phyloP scores from a whole-genome alignment of 2,329 filamentous ascomycete genomes.

The Keithomyces neogunnii region DNA sequence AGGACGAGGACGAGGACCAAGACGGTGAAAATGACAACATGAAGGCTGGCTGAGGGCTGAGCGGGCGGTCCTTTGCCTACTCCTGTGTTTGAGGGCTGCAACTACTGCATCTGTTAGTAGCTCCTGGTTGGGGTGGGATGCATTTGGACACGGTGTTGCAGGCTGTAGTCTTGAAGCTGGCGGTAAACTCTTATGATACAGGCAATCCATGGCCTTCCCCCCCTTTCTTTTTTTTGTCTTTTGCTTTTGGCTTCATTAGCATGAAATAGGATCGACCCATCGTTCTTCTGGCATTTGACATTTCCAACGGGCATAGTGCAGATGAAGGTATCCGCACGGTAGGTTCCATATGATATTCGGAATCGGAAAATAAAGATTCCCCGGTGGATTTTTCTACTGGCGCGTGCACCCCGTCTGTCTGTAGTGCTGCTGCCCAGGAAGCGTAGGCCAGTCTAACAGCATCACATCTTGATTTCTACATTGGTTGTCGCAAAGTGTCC shows the following conservation, averaged over 20 bases:
- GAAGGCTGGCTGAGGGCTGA: not conserved
- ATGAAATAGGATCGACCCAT: too few species aligned
- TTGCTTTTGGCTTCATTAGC: too few species aligned
- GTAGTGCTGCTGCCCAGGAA: not conserved
- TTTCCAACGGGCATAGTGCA: too few species aligned
- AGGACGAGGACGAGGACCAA: constrained; percentile 34
- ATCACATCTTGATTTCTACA: not conserved
- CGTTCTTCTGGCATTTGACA: too few species aligned
- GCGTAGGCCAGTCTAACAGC: not conserved
- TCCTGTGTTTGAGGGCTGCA: too few species aligned
- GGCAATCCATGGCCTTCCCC: too few species aligned
- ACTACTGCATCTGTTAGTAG: not conserved
- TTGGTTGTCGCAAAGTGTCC: not conserved
- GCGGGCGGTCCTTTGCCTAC: not conserved
- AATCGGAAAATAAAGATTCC: not conserved
- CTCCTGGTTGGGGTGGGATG: not conserved
- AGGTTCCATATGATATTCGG: not conserved
- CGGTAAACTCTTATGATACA: too few species aligned
- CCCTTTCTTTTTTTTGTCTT: too few species aligned
- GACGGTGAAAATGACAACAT: not conserved
- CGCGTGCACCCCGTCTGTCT: not conserved
- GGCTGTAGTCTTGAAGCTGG: not conserved
- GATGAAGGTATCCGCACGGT: not conserved
- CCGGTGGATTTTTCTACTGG: not conserved
- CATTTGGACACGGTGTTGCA: not conserved